Conservation (phyloP, 371 early-diverging fungal genomes). For the Saksenaea vasiformis region DNA sequence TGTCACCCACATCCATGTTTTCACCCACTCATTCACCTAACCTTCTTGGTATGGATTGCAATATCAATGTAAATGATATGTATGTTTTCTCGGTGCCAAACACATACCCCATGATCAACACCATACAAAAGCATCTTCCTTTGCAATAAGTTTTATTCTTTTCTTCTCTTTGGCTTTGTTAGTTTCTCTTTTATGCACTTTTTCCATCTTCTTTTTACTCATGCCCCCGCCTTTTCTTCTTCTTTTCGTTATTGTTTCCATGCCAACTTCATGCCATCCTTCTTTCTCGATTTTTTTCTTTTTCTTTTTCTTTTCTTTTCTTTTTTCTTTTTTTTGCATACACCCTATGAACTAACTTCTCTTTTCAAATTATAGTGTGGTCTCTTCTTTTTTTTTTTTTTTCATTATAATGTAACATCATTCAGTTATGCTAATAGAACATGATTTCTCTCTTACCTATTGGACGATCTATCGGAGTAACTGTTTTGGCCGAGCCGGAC, state of each 20-base stretch:
- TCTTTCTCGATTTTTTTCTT: too few relatives aligned
- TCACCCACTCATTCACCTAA: neutral
- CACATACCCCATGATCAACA: neutral
- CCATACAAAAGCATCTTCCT: neutral
- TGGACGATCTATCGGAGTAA: too few relatives aligned
- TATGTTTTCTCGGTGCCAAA: neutral
- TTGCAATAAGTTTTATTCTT: conserved; percentile 1
- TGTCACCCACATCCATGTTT: neutral
- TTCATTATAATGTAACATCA: neutral
- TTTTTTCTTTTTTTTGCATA: neutral
- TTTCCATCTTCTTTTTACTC: neutral
- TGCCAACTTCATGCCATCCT: too few relatives aligned
- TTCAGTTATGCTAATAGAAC: neutral
- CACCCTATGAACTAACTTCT: neutral
- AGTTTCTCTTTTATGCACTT: neutral
- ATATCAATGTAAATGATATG: neutral
- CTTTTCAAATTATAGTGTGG: too few relatives aligned
- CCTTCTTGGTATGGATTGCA: neutral
- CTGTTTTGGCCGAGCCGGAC: conserved; percentile 18
- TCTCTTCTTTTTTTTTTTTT: too few relatives aligned
- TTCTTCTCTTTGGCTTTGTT: neutral
- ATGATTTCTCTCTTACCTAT: neutral
- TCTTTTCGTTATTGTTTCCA: too few relatives aligned
- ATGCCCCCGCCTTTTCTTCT: too few relatives aligned
- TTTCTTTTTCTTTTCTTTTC: neutral